These are phyloP conservation scores for Chalaropsis ovoidea DNA, from an alignment of 2,329 filamentous ascomycete species.

Conservation along the genomic window DNA sequence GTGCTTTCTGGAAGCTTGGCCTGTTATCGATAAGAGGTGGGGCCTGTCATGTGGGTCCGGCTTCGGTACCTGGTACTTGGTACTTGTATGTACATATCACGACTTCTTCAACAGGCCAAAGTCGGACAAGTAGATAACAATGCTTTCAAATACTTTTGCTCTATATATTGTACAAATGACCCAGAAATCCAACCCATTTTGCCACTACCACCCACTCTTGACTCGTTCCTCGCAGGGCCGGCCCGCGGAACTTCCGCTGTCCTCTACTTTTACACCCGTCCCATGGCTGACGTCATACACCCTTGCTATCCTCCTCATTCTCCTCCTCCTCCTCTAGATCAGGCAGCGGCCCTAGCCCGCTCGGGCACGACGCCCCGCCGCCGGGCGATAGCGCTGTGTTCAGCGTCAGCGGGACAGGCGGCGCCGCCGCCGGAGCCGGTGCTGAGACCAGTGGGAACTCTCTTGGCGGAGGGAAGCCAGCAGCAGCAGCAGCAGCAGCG, in stretches of 20 bases:
- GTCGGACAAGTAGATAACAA: not conserved
- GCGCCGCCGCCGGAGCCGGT: not conserved
- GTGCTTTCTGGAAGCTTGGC: not conserved
- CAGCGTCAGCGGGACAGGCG: not conserved
- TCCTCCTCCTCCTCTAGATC: conserved; percentile 15
- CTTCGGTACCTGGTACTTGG: no score
- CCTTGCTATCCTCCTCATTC: not conserved
- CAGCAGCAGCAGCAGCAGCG: not conserved
- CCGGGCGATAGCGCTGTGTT: conserved; percentile 32
- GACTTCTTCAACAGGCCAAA: not conserved
- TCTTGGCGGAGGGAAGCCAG: conserved; percentile 1
- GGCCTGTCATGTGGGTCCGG: not conserved
- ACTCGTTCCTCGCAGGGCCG: not conserved
- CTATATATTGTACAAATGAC: not conserved
- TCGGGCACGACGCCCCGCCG: conserved; percentile 28
- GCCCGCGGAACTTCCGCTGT: not conserved
- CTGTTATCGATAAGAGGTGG: not conserved
- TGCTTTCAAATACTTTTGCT: not conserved
- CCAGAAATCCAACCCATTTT: not conserved
- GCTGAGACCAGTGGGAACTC: conserved; percentile 17
- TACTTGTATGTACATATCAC: no score
- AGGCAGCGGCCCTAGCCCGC: conserved; percentile 25
- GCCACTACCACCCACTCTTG: not conserved
- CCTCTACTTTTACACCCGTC: not conserved
- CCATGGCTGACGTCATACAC: not conserved